Evolutionary conservation across 805 yeast species (phyloP).

Genomic region (Jamesozyma spencerorum): DNA sequence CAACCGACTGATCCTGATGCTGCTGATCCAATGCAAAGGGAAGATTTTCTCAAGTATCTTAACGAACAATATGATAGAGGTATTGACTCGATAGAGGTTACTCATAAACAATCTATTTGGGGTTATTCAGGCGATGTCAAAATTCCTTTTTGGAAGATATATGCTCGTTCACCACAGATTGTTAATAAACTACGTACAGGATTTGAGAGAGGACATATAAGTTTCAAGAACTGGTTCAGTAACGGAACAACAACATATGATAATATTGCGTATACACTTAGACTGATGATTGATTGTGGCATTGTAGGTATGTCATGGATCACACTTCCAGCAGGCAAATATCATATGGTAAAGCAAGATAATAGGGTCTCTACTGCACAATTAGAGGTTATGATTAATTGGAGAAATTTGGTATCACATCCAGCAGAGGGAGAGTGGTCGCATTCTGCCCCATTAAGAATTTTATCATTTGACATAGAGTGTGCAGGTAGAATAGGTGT

Average conservation of each 20-base stretch:
- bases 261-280: constrained; percentile 73
- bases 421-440: constrained; percentile 91
- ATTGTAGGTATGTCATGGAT: constrained; percentile 98
- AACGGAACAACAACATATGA: constrained; percentile 70
- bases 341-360: constrained; percentile 36
- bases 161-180: constrained; percentile 53
- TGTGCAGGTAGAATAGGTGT: constrained; percentile 97
- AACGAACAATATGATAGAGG: constrained; percentile 42
- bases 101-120: constrained; percentile 80
- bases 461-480: constrained; percentile 92
- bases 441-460: constrained; percentile 85
- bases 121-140: constrained; percentile 76
- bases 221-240: constrained; percentile 53
- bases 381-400: constrained; percentile 67
- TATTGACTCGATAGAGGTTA: constrained; percentile 57
- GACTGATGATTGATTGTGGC: constrained; percentile 87
- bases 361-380: constrained; percentile 68
- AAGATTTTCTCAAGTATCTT: constrained; percentile 38
- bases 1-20: constrained; percentile 59
- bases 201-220: constrained; percentile 75
- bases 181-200: constrained; percentile 64
- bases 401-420: constrained; percentile 62
- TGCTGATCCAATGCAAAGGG: constrained; percentile 24
- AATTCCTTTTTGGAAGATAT: constrained; percentile 70
- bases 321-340: constrained; percentile 70